phyloP scores from a whole-genome alignment of 495 filamentous ascomycete species.

The Hypoxylon trugodes region DNA sequence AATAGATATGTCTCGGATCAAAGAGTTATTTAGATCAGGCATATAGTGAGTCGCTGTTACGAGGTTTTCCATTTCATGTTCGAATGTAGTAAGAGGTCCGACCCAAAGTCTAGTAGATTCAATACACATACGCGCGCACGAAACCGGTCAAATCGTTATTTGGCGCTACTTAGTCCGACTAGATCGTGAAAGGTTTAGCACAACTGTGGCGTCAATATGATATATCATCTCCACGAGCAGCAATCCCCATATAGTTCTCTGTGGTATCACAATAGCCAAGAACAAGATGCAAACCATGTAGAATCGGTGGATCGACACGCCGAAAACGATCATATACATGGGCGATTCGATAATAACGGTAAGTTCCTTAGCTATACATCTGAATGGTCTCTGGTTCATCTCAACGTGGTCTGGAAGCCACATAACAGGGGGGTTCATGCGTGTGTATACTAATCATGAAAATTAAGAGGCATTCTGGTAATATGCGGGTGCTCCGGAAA shows the following conservation, averaged over 20 bases:
- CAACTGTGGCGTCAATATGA: constrained; percentile 12
- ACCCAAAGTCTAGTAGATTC: constrained; percentile 1
- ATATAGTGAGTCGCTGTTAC: neutral
- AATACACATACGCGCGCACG: constrained; percentile 5
- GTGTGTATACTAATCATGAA: neutral
- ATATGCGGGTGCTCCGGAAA: neutral
- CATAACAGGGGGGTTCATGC: too few relatives aligned
- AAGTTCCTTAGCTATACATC: too few relatives aligned
- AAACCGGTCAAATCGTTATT: constrained; percentile 13
- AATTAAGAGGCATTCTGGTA: neutral
- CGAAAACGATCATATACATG: too few relatives aligned
- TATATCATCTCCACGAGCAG: constrained; percentile 20
- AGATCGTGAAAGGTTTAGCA: constrained; percentile 3
- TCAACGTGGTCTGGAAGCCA: too few relatives aligned
- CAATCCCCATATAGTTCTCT: constrained; percentile 3
- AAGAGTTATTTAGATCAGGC: neutral
- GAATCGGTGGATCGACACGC: too few relatives aligned
- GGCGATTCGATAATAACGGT: too few relatives aligned
- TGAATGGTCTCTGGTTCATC: too few relatives aligned
- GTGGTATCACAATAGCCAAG: neutral
- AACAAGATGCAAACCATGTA: too few relatives aligned
- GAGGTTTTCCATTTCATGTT: constrained; percentile 4
- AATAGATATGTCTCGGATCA: constrained; percentile 17
- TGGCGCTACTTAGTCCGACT: constrained; percentile 19
- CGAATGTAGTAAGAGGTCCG: neutral